Evolutionary conservation across 352 stramenopile species (phyloP).

Genomic region (Pythium dissimile): DNA sequence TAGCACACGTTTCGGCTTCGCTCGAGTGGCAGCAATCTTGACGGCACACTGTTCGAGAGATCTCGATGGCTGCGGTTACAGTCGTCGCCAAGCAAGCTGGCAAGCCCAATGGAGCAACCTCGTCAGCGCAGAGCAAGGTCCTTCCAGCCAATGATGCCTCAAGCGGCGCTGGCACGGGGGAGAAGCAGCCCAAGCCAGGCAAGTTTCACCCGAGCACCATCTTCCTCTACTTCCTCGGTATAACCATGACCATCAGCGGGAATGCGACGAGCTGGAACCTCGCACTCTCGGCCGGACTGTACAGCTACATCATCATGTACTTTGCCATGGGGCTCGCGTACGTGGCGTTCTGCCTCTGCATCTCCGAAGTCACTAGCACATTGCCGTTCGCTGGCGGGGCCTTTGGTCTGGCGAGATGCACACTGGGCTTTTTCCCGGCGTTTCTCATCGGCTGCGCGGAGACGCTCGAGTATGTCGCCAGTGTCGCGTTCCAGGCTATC

Average conservation of each 20-base stretch:
- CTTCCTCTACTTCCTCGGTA: conserved; percentile 15
- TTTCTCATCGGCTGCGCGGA: conserved; percentile 20
- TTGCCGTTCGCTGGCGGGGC: conserved; percentile 28
- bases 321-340: conserved; percentile 19
- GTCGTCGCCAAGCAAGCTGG: too few species aligned
- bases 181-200: conserved; percentile 2
- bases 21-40: too few species aligned
- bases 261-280: conserved; percentile 26
- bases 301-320: conserved; percentile 5
- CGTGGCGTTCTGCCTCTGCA: conserved; percentile 17
- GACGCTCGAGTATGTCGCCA: conserved; percentile 11
- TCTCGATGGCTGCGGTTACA: too few species aligned
- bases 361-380: conserved; percentile 23
- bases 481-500: conserved; percentile 4
- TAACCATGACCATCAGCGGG: conserved; percentile 14
- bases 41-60: too few species aligned
- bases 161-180: too few species aligned
- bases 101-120: too few species aligned
- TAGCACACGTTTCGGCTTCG: too few species aligned
- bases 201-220: not conserved
- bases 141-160: too few species aligned
- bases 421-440: conserved; percentile 22
- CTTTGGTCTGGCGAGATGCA: conserved; percentile 22
- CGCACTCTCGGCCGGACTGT: not conserved
- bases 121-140: too few species aligned